A percentile compares a stretch with the other conserved stretches of the same genome.
These are phyloP conservation scores for Haplosporangium gracile DNA, from an alignment of 192 early-diverging fungal species.

Conservation along the genomic window DNA sequence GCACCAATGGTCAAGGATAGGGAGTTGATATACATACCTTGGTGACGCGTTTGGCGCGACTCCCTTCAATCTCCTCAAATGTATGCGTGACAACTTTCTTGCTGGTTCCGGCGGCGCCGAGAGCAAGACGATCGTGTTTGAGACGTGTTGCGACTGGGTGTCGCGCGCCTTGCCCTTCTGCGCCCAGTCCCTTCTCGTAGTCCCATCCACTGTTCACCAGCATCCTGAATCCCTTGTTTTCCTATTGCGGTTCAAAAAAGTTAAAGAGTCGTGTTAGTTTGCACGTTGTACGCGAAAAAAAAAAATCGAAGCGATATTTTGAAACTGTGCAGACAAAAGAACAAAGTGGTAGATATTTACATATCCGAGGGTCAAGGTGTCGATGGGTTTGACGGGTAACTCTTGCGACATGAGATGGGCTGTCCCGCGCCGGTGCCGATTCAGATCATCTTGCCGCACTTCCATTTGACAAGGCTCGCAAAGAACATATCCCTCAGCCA, in stretches of 20 bases:
- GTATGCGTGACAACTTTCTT: slow-evolving; percentile 37
- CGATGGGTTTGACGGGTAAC: slow-evolving; percentile 32
- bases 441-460: slow-evolving; percentile 33
- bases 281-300: too few relatives aligned
- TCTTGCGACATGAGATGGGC: slow-evolving; percentile 49
- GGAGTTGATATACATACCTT: slow-evolving; percentile 20
- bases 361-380: slow-evolving; percentile 37
- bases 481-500: slow-evolving; percentile 20
- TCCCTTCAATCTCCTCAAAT: slow-evolving; percentile 40
- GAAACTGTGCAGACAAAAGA: neutral
- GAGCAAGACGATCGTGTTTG: slow-evolving; percentile 62
- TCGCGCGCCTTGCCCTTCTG: slow-evolving; percentile 56
- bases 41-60: slow-evolving; percentile 24
- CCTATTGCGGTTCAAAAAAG: slow-evolving; percentile 2
- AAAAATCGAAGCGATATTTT: neutral
- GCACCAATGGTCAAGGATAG: too few relatives aligned
- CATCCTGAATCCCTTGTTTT: slow-evolving; percentile 62
- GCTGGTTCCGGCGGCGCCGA: slow-evolving; percentile 45
- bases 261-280: neutral
- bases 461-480: slow-evolving; percentile 46
- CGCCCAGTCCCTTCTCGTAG: slow-evolving; percentile 64
- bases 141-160: slow-evolving; percentile 59
- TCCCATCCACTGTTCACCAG: slow-evolving; percentile 65
- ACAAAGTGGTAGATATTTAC: slow-evolving; percentile 7
- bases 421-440: slow-evolving; percentile 30